Evolutionary conservation across 2,329 filamentous ascomycete species (phyloP).

Genomic region (Aspergillus novofumigatus): DNA sequence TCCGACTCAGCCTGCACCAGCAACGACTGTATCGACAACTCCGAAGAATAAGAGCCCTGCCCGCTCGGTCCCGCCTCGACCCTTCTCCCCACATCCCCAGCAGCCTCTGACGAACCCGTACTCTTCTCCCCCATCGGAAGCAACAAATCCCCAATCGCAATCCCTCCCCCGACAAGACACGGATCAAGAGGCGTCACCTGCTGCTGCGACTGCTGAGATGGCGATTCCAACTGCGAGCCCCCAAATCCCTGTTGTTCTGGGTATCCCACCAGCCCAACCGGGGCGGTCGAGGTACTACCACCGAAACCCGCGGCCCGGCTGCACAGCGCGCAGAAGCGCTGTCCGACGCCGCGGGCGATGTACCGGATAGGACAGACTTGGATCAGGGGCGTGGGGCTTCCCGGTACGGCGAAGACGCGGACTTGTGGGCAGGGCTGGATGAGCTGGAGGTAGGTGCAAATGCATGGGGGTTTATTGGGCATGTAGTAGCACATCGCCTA

Average conservation of each 20-base stretch:
- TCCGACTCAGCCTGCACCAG: background rate
- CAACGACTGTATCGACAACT: background rate
- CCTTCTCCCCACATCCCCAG: background rate
- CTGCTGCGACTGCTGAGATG: background rate
- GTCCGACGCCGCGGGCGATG: background rate
- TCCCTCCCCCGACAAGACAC: background rate
- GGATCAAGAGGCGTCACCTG: background rate
- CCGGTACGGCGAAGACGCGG: conserved; percentile 2
- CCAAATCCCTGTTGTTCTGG: background rate
- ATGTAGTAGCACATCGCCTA: conserved; percentile 14
- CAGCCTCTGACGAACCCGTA: background rate
- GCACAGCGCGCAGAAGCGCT: conserved; percentile 3
- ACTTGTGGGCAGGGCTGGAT: conserved; percentile 15
- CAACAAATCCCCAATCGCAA: background rate
- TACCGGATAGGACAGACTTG: conserved; percentile 2
- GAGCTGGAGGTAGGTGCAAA: conserved; percentile 16
- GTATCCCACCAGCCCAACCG: background rate
- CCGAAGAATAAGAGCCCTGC: background rate
- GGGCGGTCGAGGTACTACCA: background rate
- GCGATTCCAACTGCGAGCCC: background rate
- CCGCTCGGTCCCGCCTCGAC: background rate
- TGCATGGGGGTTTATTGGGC: conserved; percentile 17
- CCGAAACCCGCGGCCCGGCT: background rate
- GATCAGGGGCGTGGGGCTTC: conserved; percentile 12
- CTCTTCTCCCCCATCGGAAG: background rate